Base-by-base conservation (phyloP, 768 basidiomycete genomes). In the Tricholomella constricta region DNA sequence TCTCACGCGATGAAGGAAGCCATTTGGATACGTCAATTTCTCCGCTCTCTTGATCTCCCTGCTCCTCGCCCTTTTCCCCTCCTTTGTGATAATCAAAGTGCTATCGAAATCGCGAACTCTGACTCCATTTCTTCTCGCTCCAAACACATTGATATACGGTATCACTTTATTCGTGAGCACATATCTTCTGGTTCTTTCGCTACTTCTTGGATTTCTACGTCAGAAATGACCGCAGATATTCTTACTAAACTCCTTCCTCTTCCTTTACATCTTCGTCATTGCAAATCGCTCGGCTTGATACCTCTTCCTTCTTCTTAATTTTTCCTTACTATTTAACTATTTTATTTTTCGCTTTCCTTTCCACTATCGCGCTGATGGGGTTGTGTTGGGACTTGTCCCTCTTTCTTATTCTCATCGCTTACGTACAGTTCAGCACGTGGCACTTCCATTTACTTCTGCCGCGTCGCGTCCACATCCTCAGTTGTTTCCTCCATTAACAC, bases 81-180 rank as follows among this genome's bases (percentile, higher is more conserved):
- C 22, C 60, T 55, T 8, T 54, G 43, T 10, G 61, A 69, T 48
- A 69, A 71, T 42, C 60, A 55, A 45, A n/a, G n/a, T n/a, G n/a
- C n/a, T n/a, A n/a, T n/a, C n/a, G n/a, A n/a, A n/a, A n/a, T n/a
- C n/a, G n/a, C n/a, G n/a, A n/a, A n/a, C n/a, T n/a, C n/a, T n/a
- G n/a, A n/a, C n/a, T n/a, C n/a, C n/a, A n/a, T n/a, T 27, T 69
- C 68, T 9, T 32, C 64, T 1, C 54, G 66, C 4, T 62, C 70
- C 0, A 76, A 75, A 10, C 38, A 40, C 20, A 22, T 40, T 11
- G 20, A 40, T 11, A 40, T 40, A 6, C 38, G 20, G 14, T 65
- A n/a, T n/a, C n/a, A n/a, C n/a, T n/a, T n/a, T n/a, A n/a, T n/a
- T n/a, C n/a, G n/a, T n/a, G n/a, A n/a, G n/a, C n/a, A n/a, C n/a